Evolutionary conservation across 2,329 filamentous ascomycete species (phyloP).

Genomic region (Byssochlamys sp.): DNA sequence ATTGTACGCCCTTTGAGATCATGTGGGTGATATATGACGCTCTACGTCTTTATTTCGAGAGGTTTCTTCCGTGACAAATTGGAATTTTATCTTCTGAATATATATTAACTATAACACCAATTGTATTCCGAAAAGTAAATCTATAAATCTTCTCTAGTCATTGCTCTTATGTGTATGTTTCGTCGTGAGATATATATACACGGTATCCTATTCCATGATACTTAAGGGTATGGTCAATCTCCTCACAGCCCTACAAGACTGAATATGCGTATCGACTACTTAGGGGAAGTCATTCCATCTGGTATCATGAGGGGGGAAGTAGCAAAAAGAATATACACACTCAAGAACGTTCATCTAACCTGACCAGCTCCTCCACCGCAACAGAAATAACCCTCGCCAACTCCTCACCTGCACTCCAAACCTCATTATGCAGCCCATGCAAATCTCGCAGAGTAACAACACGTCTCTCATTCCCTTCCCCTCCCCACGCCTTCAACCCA

Average conservation of each 20-base stretch:
- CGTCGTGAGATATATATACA: no score
- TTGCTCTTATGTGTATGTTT: no score
- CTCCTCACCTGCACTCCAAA: constrained; percentile 33
- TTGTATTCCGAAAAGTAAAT: no score
- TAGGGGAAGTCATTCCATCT: not conserved
- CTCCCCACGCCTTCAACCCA: constrained; percentile 43
- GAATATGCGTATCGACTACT: no score
- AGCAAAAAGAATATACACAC: not conserved
- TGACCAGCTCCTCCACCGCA: constrained; percentile 20
- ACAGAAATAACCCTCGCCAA: constrained; percentile 28
- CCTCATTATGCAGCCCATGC: constrained; percentile 31
- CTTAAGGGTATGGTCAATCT: no score
- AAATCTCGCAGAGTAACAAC: constrained; percentile 31
- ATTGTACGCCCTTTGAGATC: not conserved
- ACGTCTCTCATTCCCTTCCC: constrained; percentile 30
- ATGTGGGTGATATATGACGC: not conserved
- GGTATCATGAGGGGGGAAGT: not conserved
- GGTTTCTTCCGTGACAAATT: not conserved
- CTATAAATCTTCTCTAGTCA: no score
- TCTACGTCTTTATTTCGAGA: not conserved
- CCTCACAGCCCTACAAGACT: no score
- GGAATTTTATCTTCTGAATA: not conserved
- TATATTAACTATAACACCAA: not conserved
- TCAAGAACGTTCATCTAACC: constrained; percentile 8
- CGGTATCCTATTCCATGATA: no score